A percentile compares a stretch with the other conserved stretches of the same genome.
These are phyloP conservation scores for Rhododendron vialii DNA, from an alignment of 148 eudicot genomes.

Conservation along the genomic window DNA sequence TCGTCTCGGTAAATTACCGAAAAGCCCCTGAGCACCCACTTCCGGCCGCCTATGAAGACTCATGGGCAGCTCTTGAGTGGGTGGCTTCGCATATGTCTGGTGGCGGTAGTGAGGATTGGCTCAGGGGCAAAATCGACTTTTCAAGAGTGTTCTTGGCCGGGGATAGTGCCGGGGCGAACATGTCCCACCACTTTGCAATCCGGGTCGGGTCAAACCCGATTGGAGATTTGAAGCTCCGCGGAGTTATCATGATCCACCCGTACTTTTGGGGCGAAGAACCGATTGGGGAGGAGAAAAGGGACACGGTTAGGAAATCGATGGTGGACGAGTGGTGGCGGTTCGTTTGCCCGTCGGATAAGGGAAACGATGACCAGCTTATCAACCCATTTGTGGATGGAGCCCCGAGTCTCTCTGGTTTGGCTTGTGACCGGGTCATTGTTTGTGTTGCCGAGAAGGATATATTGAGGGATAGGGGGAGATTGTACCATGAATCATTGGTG, in stretches of 20 bases:
- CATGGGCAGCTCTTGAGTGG: conserved; percentile 46
- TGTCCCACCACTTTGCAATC: conserved; percentile 24
- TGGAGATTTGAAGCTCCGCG: conserved; percentile 14
- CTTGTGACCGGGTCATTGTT: conserved; percentile 23
- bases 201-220: conserved; percentile 13
- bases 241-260: conserved; percentile 31
- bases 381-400: conserved; percentile 33
- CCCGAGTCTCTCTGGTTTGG: conserved; percentile 13
- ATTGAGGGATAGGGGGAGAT: conserved; percentile 28
- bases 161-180: conserved; percentile 43
- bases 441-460: conserved; percentile 34
- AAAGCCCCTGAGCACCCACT: conserved; percentile 55
- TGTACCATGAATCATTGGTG: conserved; percentile 20
- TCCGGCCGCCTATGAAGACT: conserved; percentile 52
- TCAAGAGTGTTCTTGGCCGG: conserved; percentile 28
- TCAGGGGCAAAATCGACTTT: conserved; percentile 25
- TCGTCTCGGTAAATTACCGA: conserved; percentile 48
- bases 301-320: conserved; percentile 24
- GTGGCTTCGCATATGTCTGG: conserved; percentile 24
- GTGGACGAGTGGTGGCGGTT: conserved; percentile 40
- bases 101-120: conserved; percentile 25
- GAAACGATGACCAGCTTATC: conserved; percentile 30
- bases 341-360: conserved; percentile 36
- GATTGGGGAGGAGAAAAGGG: conserved; percentile 26
- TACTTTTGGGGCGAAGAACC: conserved; percentile 39